These are phyloP conservation scores for Penicillium sp. DNA, from an alignment of 2,329 filamentous ascomycete genomes.

Conservation along the genomic window DNA sequence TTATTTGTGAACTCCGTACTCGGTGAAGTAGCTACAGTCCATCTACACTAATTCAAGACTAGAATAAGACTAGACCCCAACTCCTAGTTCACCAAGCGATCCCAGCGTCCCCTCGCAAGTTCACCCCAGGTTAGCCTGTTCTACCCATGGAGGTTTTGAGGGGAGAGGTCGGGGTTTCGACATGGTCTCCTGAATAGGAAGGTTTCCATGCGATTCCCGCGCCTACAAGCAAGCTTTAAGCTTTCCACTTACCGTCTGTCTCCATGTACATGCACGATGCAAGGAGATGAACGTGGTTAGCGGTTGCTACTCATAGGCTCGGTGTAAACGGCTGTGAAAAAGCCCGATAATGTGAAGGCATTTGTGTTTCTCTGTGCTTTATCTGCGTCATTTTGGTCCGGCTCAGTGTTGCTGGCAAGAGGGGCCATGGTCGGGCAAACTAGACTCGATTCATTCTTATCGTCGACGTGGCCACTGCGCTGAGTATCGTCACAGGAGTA, in stretches of 20 bases:
- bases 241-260: conserved; percentile 7
- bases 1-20: not conserved
- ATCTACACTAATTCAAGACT: not conserved
- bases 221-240: conserved; percentile 17
- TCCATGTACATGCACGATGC: conserved; percentile 9
- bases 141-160: not conserved
- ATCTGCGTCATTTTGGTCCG: not conserved
- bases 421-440: not conserved
- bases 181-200: conserved; percentile 5
- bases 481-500: not conserved
- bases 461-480: conserved; percentile 1
- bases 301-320: not conserved
- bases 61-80: conserved; percentile 2
- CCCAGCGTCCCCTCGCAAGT: conserved; percentile 11
- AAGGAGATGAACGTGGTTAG: conserved; percentile 22
- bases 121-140: conserved; percentile 17
- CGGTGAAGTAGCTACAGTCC: not conserved
- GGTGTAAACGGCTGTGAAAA: not conserved
- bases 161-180: not conserved
- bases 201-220: conserved; percentile 12
- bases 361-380: not conserved
- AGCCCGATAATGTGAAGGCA: not conserved
- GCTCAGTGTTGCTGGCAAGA: conserved; percentile 1
- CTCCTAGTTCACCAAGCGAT: conserved; percentile 21
- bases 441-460: not conserved